Conservation (phyloP, 495 filamentous ascomycete genomes). For the Neurospora tetraspora region DNA sequence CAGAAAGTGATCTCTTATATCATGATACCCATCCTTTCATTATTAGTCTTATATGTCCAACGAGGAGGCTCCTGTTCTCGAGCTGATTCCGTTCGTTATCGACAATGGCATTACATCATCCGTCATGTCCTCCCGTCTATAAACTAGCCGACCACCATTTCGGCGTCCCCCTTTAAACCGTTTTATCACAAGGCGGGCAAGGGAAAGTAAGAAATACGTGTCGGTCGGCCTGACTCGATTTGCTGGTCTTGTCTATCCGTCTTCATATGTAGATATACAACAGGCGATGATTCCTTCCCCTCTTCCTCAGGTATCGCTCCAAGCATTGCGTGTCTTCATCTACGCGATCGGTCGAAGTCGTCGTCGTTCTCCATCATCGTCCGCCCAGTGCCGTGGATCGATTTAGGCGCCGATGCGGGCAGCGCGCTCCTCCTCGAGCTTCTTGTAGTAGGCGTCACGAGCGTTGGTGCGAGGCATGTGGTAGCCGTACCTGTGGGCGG, state of each 20-base stretch:
- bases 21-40: not conserved
- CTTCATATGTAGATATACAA: slow-evolving; percentile 9
- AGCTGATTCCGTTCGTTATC: not conserved
- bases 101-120: not conserved
- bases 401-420: slow-evolving; percentile 16
- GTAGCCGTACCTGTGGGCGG: slow-evolving; percentile 37
- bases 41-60: not conserved
- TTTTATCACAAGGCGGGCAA: not conserved
- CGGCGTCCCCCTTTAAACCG: not conserved
- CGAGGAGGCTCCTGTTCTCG: not conserved
- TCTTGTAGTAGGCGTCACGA: slow-evolving; percentile 37
- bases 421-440: slow-evolving; percentile 38
- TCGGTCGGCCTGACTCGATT: slow-evolving; percentile 7
- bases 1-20: not conserved
- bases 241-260: slow-evolving; percentile 16
- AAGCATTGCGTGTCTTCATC: not conserved
- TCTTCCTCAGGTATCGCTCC: not conserved
- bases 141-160: not conserved
- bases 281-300: not conserved
- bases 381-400: not conserved
- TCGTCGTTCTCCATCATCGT: not conserved
- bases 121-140: not conserved
- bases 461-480: slow-evolving; percentile 40
- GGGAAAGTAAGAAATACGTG: not conserved
- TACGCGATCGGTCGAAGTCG: not conserved